Evolutionary conservation across 2,329 filamentous ascomycete species (phyloP).

Genomic region (Trichoderma semiorbis): DNA sequence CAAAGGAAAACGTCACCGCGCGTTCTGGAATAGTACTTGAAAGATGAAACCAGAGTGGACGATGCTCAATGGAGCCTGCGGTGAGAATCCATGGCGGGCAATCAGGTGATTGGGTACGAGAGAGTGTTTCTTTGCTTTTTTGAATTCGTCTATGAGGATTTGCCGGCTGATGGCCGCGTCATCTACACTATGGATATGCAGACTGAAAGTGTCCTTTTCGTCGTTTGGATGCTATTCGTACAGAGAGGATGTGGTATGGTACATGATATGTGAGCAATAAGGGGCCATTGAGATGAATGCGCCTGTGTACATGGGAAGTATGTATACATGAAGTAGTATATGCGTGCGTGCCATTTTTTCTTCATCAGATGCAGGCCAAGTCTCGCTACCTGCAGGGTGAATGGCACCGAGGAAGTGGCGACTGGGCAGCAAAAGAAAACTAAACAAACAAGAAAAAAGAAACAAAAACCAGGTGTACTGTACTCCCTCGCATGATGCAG

Average conservation of each 20-base stretch:
- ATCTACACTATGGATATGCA: slow-evolving; percentile 1
- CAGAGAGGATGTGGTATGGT: neutral
- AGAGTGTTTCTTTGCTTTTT: neutral
- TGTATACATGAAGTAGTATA: neutral
- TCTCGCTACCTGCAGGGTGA: neutral
- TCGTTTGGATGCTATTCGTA: neutral
- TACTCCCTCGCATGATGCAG: neutral
- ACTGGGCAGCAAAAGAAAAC: neutral
- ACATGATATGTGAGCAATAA: neutral
- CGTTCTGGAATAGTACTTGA: neutral
- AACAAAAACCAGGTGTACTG: no score
- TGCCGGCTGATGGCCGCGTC: neutral
- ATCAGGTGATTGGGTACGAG: neutral
- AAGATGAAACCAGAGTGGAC: neutral
- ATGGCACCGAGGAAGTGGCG: neutral
- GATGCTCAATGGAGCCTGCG: neutral
- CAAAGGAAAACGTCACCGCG: neutral
- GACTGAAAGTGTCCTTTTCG: neutral
- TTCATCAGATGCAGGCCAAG: neutral
- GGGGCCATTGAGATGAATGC: neutral
- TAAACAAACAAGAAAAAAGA: neutral
- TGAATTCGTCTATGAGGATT: neutral
- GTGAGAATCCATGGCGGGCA: neutral
- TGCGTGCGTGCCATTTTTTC: neutral
- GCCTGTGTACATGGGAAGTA: neutral